Base-by-base conservation (phyloP, 164 flowering plant genomes). In the Umbilicus rupestris region DNA sequence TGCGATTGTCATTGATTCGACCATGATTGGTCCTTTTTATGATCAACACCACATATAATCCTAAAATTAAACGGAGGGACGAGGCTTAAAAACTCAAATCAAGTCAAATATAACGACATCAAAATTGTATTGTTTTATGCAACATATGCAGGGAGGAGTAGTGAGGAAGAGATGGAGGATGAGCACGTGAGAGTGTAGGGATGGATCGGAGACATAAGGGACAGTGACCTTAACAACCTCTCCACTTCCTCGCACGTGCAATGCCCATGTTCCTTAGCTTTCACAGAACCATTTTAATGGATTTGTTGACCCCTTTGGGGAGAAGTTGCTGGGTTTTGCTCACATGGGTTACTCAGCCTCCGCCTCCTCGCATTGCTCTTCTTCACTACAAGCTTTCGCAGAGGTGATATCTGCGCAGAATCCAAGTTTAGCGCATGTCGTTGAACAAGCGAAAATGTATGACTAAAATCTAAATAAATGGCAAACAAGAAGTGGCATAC, bases 241-340 rank as follows among this genome's bases (percentile, higher is more conserved):
- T 73, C 75, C 78, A 66, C 73, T 69, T 64, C 60, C 33, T 26
- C 73, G 73, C 81, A 78, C 75, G 70, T 78, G 73, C 71, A 42
- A 69, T 60, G 8, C 28, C 63, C 73, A 69, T 65, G 69, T 73
- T 73, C 39, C 70, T 35, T 66, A 20, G 26, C 68, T 20, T 59
- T 20, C 39, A 37, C 52, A 49, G n/a, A n/a, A 45, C 49, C 14
- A 45, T 24, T n/a, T 49, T 20, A 7, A 49, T 49, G 26, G 24
- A 49, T 49, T 49, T 49, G 22, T 16, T 47, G 52, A 47, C 5
- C 52, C 30, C 20, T 29, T 65, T 31, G 29, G 26, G 58, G 58
- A 47, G 20, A 47, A 44, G 68, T 46, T 19, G 58, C 31, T 39
- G 35, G 42, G 65, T 11, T 17, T 12, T 20, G 65, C 24, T 24